Percentiles rank a stretch among this genome's conserved stretches.
These are phyloP conservation scores for Penicillium sp. DNA, from an alignment of 2,329 filamentous ascomycete genomes.

Conservation along the genomic window DNA sequence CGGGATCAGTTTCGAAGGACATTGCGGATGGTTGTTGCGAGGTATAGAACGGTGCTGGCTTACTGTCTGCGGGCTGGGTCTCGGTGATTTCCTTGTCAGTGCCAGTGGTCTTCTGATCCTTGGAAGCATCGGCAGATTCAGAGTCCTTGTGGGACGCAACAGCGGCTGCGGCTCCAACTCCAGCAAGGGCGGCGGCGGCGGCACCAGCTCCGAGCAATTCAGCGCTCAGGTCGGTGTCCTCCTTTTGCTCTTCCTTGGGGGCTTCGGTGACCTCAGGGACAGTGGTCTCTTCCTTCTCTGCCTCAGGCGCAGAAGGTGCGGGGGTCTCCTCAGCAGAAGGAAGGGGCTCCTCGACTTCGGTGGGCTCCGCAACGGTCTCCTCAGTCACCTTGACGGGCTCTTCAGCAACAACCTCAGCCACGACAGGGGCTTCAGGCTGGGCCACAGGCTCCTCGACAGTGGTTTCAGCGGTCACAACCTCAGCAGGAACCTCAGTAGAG, in stretches of 20 bases:
- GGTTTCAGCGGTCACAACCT: neutral
- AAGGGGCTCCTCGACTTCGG: neutral
- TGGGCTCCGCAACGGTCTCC: neutral
- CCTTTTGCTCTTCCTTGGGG: conserved; percentile 23
- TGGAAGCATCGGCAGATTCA: conserved; percentile 9
- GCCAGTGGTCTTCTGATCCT: conserved; percentile 7
- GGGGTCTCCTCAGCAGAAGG: neutral
- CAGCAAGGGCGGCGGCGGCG: conserved; percentile 26
- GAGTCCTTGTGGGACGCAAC: conserved; percentile 19
- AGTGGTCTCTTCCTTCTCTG: conserved; percentile 12
- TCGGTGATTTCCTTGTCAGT: conserved; percentile 9
- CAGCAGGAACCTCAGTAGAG: neutral
- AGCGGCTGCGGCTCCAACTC: conserved; percentile 22
- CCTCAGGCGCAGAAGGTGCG: conserved; percentile 1
- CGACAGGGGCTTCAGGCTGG: conserved; percentile 1
- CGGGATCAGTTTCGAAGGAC: conserved; percentile 35
- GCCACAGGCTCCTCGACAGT: conserved; percentile 2
- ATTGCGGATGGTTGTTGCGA: conserved; percentile 27
- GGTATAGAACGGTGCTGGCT: conserved; percentile 20
- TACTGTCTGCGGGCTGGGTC: conserved; percentile 24
- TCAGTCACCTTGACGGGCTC: neutral
- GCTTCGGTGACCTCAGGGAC: conserved; percentile 3
- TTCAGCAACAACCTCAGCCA: neutral
- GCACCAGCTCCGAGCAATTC: conserved; percentile 30
- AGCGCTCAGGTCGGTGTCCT: conserved; percentile 20